Evolutionary conservation across 2,329 filamentous ascomycete genomes (phyloP), one percentile per base, ranked within the genome.

Genomic region (Phialemoniopsis sp.): DNA sequence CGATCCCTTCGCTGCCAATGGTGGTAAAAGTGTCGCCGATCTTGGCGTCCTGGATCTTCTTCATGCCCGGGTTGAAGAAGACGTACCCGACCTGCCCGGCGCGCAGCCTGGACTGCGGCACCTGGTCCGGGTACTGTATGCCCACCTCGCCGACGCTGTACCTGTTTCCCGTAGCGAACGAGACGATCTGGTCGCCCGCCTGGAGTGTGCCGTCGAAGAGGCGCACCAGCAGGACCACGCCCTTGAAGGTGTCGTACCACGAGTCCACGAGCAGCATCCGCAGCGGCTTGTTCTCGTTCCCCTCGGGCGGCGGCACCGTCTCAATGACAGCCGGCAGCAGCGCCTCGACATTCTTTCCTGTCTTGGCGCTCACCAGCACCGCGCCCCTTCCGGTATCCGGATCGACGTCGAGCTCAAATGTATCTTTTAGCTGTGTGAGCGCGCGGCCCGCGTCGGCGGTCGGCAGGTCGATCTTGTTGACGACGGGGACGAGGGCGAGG

Each of bases 11-110:
- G 16, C 70, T 80, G 3, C 88, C 89, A 4, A 89, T 76, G 2
- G 78, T 86, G 1, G 93, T 97, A 54, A 89, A 95, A 0, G 93
- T 98, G 55, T 98, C 93, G 37, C 93, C 93, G 19, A 97, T 84
- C 63, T 96, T 94, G 36, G 93, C 91, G 57, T 98, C 93, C 58
- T 95, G 85, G 42, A 90, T 95, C 50, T 79, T 82, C 70, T 97
- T 97, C 93, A 98, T 98, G 40, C 91, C 93, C 0, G 93, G 93
- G 56, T 96, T 98, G 72, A 98, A 97, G 65, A 85, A 89, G 32
- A 98, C 82, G 57, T 98, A 98, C 37, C 93, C 93, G 3, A 98
- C 89, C 63, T 98, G 93, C 1, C 93, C 93, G 1, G 93, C 91
- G 4, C 89, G 82, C 38, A 98, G 70, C 8, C 81, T 71, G 2